Base-by-base conservation (phyloP, 108 stramenopile genomes). In the Fragilaria radians region DNA sequence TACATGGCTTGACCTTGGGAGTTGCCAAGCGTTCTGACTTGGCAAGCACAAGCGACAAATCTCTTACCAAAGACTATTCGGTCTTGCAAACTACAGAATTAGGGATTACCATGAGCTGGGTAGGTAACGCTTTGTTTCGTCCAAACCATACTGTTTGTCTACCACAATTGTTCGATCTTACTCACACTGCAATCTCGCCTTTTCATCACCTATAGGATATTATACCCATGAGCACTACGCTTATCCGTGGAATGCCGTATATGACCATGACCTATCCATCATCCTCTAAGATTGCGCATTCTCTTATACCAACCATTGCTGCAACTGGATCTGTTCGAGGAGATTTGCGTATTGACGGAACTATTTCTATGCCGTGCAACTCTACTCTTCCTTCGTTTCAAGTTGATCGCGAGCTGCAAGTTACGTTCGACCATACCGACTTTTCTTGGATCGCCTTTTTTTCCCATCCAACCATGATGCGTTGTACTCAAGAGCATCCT, bases 361-460 rank as follows among this genome's bases (percentile, higher is more conserved):
- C 34, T 17, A 58, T 42, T 32, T 33, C 32, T 19, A 30, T 66
- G 34, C 58, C 51, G 30, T 72, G 65, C 48, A 54, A 25, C 4
- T 45, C 46, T 48, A 31, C 53, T 18, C 48, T 60, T 5, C 59
- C 46, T 31, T 29, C 31, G 42, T 33, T 61, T 46, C 46, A 52
- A 1, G 90, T 91, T 1, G 59, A 85, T 27, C 63, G 61, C 0
- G 82, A 90, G 49, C 23, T 93, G 17, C 65, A 85, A 57, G 47
- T 96, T 5, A 61, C 66, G 46, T 89, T 93, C 62, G 55, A 54
- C 18, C 72, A 72, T 30, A 85, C 82, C 25, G 92, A 94, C 60
- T 82, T 80, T 52, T 87, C 94, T 2, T 97, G 96, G 96, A 69
- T 95, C 4, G 75, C 93, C 22, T 97, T 95, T 66, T 71, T 92